Evolutionary conservation across 345 rosid genomes (phyloP), one percentile per base, ranked within the genome.

Genomic region (Salix exigua): DNA sequence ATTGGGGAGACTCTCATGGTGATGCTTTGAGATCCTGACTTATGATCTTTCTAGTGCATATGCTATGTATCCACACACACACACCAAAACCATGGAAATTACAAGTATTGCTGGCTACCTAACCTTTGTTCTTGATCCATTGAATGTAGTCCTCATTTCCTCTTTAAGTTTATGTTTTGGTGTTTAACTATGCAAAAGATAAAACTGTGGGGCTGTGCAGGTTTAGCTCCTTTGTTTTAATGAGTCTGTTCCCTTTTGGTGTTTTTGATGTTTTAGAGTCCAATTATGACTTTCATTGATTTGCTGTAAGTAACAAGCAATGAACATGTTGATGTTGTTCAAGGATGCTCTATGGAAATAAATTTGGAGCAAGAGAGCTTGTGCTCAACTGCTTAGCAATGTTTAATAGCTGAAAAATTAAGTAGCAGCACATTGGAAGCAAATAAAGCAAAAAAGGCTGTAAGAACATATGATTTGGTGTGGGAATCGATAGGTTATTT

Each of bases 1-100:
- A 72, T 93, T 72, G 99, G 99, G 81, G 89, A 89, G 18, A 83
- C 91, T 77, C 80, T 78, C 61, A 68, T 63, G 87, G 98, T 96
- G 74, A 87, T 72, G 82, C 31, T 76, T 50, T 63, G 18, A 37
- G 35, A 55, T 58, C 64, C 28, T 40, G 33, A 23, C n/a, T 35
- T 35, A n/a, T 7, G 12, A 23, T 75, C 65, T 48, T 48, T 66
- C 46, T 28, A 40, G 17, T 35, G 72, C 71, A 66, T n/a, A 2
- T 16, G 16, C 44, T 42, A 62, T 7, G 18, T 19, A 48, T n/a
- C 14, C 48, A 14, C 10, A 37, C 12, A 23, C 63, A 21, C 62
- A 21, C 25, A 23, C 26, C 31, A 23, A 62, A 17, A 26, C 28
- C 26, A 62, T 18, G n/a, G 58, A 50, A 51, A 5, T 51, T 18